Base-by-base conservation (phyloP, 139 green algal species). In the Tetradesmus obliquus region DNA sequence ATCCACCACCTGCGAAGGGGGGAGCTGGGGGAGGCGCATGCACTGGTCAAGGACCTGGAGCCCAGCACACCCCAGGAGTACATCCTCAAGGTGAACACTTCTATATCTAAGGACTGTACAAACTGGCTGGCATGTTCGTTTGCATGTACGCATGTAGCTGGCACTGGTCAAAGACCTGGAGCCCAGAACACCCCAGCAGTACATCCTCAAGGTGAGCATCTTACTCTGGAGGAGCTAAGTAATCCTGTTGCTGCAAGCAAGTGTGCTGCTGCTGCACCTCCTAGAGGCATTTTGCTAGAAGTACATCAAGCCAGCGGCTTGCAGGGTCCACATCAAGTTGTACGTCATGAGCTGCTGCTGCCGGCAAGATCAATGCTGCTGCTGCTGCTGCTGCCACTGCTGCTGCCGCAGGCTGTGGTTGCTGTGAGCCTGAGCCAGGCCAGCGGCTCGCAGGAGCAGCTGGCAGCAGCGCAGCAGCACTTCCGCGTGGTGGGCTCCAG, bases 201-300 rank as follows among this genome's bases (percentile, higher is more conserved):
- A 98, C 93, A 98, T 98, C 80, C 95, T 98, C 51, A 97, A 97
- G 95, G 95, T 95, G 15, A 9, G 12, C 92, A 97, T n/a, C 95
- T 97, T 60, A 94, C 97, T 88, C 86, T 98, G 74, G 94, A 98
- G 91, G 32, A 45, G 32, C 32, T 45, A 45, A 45, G 32, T 45
- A 45, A 45, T 45, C 32, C 32, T 45, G 32, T 45, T 45, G 32
- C 32, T 45, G 32, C 32, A 45, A 45, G 32, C 32, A 45, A 45
- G 32, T 45, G 32, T 45, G 32, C 32, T 45, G 32, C 32, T 45
- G 32, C 32, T 45, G 32, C 32, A 45, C 0, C 32, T 45, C 32
- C 32, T 45, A 45, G 32, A 45, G 32, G 32, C 32, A 45, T 45
- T 1, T 12, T 13, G 62, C 62, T 12, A 72, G 62, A 20, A 45